Evolutionary conservation across 1,139 yeast species (phyloP), one percentile per base, ranked within the genome.

Genomic region (Tardiomyces depauwii): DNA sequence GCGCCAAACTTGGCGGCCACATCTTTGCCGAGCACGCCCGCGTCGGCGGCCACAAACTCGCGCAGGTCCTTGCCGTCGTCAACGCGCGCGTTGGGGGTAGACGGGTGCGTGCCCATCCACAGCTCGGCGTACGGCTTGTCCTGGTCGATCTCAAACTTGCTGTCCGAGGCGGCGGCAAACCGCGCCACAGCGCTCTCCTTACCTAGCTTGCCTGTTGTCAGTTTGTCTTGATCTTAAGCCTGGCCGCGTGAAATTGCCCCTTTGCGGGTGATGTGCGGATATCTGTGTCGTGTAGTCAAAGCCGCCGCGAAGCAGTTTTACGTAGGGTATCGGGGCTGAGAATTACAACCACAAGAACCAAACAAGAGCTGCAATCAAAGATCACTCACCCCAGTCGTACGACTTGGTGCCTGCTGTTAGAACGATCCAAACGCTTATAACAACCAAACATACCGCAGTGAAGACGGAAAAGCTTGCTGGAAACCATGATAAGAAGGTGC

Each of bases 51-150:
- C 44, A 89, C 77, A 43, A 86, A 64, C 16, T 83, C 85, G 51
- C 89, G 74, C 60, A 91, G 73, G 23, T 73, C 62, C 53, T 74
- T 68, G 39, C 78, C 78, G 36, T 71, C 65, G 27, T 71, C 75
- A 18, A 75, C 73, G 41, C 77, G 74, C 45, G 68, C 68, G n/a
- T 95, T 82, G 18, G 97, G 96, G 13, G 85, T 88, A 44, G 84
- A 82, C 45, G 95, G 93, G 61, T 91, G 98, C 27, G 97, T 88
- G 27, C 98, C 98, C 98, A 91, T 91, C 98, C 98, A 91, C 56
- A 91, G 73, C 62, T 68, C 68, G 5, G 69, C 69, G 52, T 64
- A 66, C 3, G 70, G 97, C 62, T 81, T 78, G 42, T 71, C 48
- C 56, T 81, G 89, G 54, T 83, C 87, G 48, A 88, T 74, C 33